Evolutionary conservation across 192 early-diverging fungal species (phyloP).

Genomic region (Backusella mclennaniae): DNA sequence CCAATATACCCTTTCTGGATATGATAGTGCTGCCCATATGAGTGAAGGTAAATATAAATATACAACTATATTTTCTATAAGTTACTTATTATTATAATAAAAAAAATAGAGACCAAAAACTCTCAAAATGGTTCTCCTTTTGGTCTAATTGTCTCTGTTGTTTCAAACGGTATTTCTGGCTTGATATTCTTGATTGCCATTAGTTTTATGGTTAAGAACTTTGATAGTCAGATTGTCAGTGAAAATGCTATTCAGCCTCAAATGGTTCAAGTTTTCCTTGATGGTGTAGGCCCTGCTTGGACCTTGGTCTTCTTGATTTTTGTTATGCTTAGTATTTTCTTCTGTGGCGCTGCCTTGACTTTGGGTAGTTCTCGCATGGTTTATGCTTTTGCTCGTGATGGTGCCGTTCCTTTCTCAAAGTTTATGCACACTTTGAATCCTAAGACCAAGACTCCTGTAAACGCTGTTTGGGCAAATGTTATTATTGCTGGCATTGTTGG

Average conservation of each 20-base stretch:
- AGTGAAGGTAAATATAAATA: constrained; percentile 20
- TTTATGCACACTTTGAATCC: constrained; percentile 41
- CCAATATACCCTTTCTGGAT: constrained; percentile 57
- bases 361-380: constrained; percentile 55
- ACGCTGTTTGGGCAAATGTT: constrained; percentile 54
- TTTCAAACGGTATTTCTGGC: constrained; percentile 38
- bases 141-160: constrained; percentile 44
- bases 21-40: constrained; percentile 45
- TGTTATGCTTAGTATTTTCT: constrained; percentile 48
- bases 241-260: constrained; percentile 37
- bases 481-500: constrained; percentile 47
- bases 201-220: constrained; percentile 44
- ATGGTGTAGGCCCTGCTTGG: constrained; percentile 41
- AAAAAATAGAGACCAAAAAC: constrained; percentile 44
- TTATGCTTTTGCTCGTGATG: constrained; percentile 57
- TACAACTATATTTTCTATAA: background rate
- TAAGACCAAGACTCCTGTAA: constrained; percentile 43
- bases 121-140: constrained; percentile 47
- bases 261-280: constrained; percentile 46
- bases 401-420: constrained; percentile 51
- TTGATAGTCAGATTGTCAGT: constrained; percentile 34
- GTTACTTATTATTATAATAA: background rate
- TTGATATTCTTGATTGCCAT: constrained; percentile 47
- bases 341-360: constrained; percentile 46
- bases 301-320: constrained; percentile 47